These are phyloP conservation scores for Xylaria sp. DNA, from an alignment of 2,329 filamentous ascomycete genomes.

Conservation along the genomic window DNA sequence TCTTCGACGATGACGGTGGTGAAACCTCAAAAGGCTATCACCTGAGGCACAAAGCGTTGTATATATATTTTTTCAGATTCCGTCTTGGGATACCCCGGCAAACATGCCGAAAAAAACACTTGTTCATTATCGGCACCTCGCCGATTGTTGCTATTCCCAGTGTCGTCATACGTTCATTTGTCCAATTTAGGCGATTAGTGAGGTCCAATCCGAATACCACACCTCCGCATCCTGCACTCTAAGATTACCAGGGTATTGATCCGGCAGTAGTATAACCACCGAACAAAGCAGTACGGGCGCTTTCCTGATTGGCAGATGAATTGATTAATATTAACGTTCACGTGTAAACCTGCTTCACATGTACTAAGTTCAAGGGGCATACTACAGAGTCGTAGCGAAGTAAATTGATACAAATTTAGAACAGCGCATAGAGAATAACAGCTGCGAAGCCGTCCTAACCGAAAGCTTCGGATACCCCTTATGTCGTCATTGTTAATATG, in stretches of 20 bases:
- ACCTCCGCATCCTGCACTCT: slow-evolving; percentile 39
- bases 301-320: slow-evolving; percentile 20
- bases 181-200: slow-evolving; percentile 38
- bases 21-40: slow-evolving; percentile 1
- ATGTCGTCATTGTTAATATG: not conserved
- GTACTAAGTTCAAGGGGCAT: not conserved
- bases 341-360: not conserved
- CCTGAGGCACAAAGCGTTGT: slow-evolving; percentile 15
- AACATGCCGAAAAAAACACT: slow-evolving; percentile 39
- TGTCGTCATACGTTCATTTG: slow-evolving; percentile 35
- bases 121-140: slow-evolving; percentile 14
- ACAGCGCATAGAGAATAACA: not conserved
- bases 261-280: slow-evolving; percentile 31
- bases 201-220: slow-evolving; percentile 36
- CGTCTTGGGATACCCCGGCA: slow-evolving; percentile 7
- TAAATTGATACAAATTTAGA: slow-evolving; percentile 26
- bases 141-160: slow-evolving; percentile 31
- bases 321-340: slow-evolving; percentile 3
- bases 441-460: slow-evolving; percentile 20
- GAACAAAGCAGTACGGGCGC: not conserved
- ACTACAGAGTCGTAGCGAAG: not conserved
- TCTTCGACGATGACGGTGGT: slow-evolving; percentile 22
- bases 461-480: not conserved
- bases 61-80: slow-evolving; percentile 32
- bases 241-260: slow-evolving; percentile 29